Evolutionary conservation across 495 filamentous ascomycete genomes (phyloP).

Genomic region (Tuber melanosporum): DNA sequence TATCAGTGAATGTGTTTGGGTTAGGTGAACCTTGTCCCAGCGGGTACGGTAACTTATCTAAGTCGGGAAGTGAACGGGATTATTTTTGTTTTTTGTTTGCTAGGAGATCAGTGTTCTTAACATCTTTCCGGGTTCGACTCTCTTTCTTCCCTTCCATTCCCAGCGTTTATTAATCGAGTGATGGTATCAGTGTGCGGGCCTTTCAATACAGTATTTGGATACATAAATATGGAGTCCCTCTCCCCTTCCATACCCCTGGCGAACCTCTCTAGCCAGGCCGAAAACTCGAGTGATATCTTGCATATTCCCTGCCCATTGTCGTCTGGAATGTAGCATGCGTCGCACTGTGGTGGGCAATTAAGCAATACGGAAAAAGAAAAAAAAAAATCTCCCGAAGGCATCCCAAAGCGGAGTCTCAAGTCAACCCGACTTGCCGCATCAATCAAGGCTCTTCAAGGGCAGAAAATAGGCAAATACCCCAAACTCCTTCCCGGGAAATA

Average conservation of each 20-base stretch:
- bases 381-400: background rate
- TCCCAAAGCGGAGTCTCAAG: background rate
- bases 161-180: background rate
- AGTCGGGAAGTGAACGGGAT: background rate
- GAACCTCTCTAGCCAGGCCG: background rate
- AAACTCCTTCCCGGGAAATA: background rate
- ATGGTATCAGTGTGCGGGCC: background rate
- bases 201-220: background rate
- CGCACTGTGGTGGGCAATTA: background rate
- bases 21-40: background rate
- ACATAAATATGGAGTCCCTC: background rate
- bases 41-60: background rate
- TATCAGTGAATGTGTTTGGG: background rate
- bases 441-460: background rate
- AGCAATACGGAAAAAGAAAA: background rate
- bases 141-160: background rate
- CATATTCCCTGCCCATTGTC: background rate
- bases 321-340: background rate
- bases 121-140: background rate
- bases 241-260: background rate
- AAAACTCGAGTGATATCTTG: background rate
- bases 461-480: slow-evolving; percentile 5
- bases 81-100: background rate
- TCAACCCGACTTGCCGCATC: background rate
- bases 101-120: background rate